Conservation (phyloP, 2,329 filamentous ascomycete genomes). For the Biscogniauxia mediterranea region DNA sequence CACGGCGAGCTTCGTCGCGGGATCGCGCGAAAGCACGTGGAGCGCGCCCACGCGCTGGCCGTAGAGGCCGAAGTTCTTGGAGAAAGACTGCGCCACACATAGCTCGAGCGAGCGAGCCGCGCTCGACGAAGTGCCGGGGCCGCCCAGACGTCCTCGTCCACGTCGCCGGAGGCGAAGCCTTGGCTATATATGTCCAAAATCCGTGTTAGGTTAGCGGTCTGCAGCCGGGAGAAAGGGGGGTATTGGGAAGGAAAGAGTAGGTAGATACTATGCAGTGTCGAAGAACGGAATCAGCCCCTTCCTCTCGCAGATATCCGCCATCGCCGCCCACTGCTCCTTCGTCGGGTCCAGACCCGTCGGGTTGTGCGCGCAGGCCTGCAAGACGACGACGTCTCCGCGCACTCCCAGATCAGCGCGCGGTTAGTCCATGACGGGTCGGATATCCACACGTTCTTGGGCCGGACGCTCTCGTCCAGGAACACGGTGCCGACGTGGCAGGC, state of each 20-base stretch:
- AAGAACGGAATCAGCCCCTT: constrained; percentile 35
- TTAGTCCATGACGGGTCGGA: constrained; percentile 34
- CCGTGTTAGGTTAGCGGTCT: neutral
- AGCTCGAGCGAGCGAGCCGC: constrained; percentile 23
- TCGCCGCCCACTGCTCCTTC: constrained; percentile 32
- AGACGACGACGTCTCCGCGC: constrained; percentile 33
- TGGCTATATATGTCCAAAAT: constrained; percentile 21
- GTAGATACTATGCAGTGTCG: constrained; percentile 36
- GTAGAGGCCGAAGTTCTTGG: constrained; percentile 39
- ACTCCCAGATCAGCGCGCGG: constrained; percentile 33
- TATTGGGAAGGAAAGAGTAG: neutral
- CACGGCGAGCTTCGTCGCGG: constrained; percentile 4
- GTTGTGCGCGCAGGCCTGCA: constrained; percentile 40
- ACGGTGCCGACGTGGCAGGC: constrained; percentile 33
- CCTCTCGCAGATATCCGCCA: constrained; percentile 32
- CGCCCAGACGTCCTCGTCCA: constrained; percentile 35
- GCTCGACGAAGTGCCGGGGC: constrained; percentile 29
- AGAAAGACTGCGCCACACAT: constrained; percentile 35
- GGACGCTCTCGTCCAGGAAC: constrained; percentile 23
- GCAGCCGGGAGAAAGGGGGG: neutral
- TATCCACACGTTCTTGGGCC: constrained; percentile 32
- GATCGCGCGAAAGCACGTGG: constrained; percentile 16
- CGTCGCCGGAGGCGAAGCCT: constrained; percentile 36
- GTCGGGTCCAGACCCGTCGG: constrained; percentile 37
- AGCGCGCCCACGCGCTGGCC: constrained; percentile 34